Conservation (phyloP, 2,329 filamentous ascomycete genomes). For the Scytalidium sp. region DNA sequence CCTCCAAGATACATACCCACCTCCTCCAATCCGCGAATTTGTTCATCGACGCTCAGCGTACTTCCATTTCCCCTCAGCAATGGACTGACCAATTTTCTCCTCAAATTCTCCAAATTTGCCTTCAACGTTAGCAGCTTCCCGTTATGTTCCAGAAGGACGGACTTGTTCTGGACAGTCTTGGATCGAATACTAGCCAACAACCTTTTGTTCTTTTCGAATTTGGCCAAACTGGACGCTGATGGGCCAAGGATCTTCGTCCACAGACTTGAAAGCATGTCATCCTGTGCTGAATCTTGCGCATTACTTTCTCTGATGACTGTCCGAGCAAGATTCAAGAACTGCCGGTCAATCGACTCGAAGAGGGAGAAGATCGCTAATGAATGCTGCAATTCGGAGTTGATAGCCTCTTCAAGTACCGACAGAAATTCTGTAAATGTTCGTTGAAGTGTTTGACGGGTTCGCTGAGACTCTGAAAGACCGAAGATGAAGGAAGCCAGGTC, state of each 20-base stretch:
- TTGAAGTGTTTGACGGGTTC: constrained; percentile 75
- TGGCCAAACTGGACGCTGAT: constrained; percentile 71
- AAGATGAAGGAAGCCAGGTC: constrained; percentile 69
- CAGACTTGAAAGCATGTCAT: constrained; percentile 76
- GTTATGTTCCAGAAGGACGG: constrained; percentile 82
- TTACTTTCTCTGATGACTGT: constrained; percentile 81
- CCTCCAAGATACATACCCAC: constrained; percentile 75
- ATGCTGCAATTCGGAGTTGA: constrained; percentile 78
- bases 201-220: constrained; percentile 86
- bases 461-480: constrained; percentile 76
- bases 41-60: constrained; percentile 75
- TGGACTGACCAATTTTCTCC: constrained; percentile 80
- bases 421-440: constrained; percentile 88
- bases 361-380: constrained; percentile 78
- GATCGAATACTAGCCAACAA: constrained; percentile 76
- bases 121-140: constrained; percentile 80
- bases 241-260: constrained; percentile 84
- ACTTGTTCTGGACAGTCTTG: constrained; percentile 84
- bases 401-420: constrained; percentile 82
- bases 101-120: constrained; percentile 79
- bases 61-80: constrained; percentile 69
- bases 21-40: constrained; percentile 78
- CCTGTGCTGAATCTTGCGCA: constrained; percentile 75
- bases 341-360: constrained; percentile 88
- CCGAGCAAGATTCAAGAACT: constrained; percentile 85